These are phyloP conservation scores for Colletotrichum aenigma DNA, from an alignment of 2,329 filamentous ascomycete genomes.

Conservation along the genomic window DNA sequence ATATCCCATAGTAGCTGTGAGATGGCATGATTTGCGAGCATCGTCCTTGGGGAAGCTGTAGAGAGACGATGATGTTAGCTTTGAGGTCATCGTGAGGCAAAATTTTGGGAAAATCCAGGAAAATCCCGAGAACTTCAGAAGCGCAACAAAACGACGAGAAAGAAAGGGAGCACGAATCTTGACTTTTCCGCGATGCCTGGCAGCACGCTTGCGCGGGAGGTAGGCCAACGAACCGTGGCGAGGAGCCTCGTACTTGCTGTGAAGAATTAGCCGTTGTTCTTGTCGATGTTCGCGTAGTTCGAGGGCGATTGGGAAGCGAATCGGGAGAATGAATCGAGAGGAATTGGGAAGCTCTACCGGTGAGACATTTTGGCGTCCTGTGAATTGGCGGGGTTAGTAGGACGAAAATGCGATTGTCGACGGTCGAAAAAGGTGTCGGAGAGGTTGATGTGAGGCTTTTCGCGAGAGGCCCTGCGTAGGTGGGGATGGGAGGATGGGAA, in stretches of 20 bases:
- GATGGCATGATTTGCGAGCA: conserved; percentile 88
- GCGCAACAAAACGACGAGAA: background rate
- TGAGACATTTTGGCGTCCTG: background rate
- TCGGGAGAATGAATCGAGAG: too few species aligned
- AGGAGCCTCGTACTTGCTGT: conserved; percentile 74
- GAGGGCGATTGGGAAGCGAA: background rate
- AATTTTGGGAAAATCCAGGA: too few species aligned
- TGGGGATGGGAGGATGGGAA: background rate
- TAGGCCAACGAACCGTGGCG: conserved; percentile 93
- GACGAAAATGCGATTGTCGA: background rate
- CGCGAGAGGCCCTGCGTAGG: too few species aligned
- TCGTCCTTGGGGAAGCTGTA: conserved; percentile 93
- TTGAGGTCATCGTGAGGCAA: too few species aligned
- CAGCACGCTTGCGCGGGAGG: conserved; percentile 88
- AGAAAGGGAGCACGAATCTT: too few species aligned
- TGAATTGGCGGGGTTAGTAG: background rate
- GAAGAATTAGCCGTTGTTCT: background rate
- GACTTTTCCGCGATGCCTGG: conserved; percentile 35
- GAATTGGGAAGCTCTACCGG: too few species aligned
- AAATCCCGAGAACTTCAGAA: background rate
- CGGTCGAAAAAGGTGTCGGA: background rate
- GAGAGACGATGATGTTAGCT: conserved; percentile 24
- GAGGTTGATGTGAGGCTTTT: background rate
- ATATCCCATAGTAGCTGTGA: conserved; percentile 98
- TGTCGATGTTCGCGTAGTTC: conserved; percentile 29